A percentile compares a stretch with the other conserved stretches of the same genome.
Conservation (phyloP, 208 protist genomes). For the Acanthamoeba triangularis region DNA sequence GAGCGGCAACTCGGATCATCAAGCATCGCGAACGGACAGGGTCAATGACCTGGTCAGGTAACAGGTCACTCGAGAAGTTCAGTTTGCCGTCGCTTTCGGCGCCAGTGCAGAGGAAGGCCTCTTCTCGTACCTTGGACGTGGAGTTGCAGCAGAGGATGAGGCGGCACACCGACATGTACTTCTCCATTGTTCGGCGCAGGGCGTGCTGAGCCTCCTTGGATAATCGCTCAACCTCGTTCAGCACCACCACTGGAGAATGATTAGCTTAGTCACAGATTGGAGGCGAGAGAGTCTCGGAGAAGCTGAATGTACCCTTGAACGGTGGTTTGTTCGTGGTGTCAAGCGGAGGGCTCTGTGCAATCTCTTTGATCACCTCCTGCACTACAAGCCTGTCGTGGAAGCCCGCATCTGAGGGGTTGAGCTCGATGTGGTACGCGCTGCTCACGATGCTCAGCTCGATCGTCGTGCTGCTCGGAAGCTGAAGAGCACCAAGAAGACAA, state of each 20-base stretch:
- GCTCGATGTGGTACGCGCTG: slow-evolving; percentile 99
- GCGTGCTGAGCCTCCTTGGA: slow-evolving; percentile 98
- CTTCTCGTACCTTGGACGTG: slow-evolving; percentile 90
- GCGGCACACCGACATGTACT: slow-evolving; percentile 98
- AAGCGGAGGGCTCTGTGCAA: slow-evolving; percentile 97
- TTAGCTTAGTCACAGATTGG: background rate
- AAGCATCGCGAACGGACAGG: slow-evolving; percentile 99
- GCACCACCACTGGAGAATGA: slow-evolving; percentile 94
- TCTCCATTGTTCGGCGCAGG: slow-evolving; percentile 99
- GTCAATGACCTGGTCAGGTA: slow-evolving; percentile 88
- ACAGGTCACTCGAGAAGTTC: background rate
- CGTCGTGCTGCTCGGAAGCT: slow-evolving; percentile 91
- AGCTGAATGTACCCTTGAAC: slow-evolving; percentile 84
- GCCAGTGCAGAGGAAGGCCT: background rate
- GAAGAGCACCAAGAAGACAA: background rate
- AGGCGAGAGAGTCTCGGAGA: slow-evolving; percentile 11
- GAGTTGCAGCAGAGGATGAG: slow-evolving; percentile 97
- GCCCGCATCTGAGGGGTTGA: slow-evolving; percentile 99
- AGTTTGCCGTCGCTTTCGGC: background rate
- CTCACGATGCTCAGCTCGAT: slow-evolving; percentile 98
- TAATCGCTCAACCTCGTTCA: slow-evolving; percentile 98
- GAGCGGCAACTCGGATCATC: slow-evolving; percentile 97
- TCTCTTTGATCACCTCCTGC: slow-evolving; percentile 99
- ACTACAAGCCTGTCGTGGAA: slow-evolving; percentile 98
- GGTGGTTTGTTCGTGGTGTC: slow-evolving; percentile 71